Conservation (phyloP, 129 eudicot genomes). For the Saposhnikovia divaricata region DNA sequence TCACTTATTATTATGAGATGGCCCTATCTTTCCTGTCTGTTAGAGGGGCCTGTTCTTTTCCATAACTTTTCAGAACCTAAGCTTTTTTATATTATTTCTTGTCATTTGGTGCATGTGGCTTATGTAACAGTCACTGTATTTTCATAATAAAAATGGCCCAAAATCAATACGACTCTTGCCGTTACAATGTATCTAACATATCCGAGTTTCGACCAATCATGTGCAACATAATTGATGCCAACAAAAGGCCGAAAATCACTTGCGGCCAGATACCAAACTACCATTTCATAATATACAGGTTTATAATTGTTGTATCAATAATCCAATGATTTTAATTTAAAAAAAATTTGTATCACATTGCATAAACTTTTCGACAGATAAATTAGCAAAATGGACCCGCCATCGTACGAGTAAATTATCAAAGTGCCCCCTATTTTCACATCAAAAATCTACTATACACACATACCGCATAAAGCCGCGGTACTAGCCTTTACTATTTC, state of each 20-base stretch:
- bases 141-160: conserved; percentile 7
- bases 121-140: conserved; percentile 1
- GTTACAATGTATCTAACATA: background rate
- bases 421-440: too few species aligned
- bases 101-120: conserved; percentile 5
- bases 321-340: too few species aligned
- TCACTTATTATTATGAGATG: background rate
- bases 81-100: background rate
- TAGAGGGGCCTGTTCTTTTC: conserved; percentile 12
- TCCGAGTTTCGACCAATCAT: background rate
- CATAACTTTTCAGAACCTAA: background rate
- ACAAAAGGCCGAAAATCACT: background rate
- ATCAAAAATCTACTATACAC: too few species aligned
- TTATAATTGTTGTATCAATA: too few species aligned
- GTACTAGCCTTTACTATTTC: too few species aligned
- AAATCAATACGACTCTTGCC: background rate
- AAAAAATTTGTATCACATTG: too few species aligned
- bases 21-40: background rate
- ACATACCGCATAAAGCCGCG: too few species aligned
- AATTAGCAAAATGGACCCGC: too few species aligned
- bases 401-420: too few species aligned
- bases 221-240: background rate
- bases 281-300: too few species aligned
- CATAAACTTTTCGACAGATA: too few species aligned
- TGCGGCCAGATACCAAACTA: conserved; percentile 5